Conservation (phyloP, 257 asterid genomes). For the Capsicum rhomboideum region DNA sequence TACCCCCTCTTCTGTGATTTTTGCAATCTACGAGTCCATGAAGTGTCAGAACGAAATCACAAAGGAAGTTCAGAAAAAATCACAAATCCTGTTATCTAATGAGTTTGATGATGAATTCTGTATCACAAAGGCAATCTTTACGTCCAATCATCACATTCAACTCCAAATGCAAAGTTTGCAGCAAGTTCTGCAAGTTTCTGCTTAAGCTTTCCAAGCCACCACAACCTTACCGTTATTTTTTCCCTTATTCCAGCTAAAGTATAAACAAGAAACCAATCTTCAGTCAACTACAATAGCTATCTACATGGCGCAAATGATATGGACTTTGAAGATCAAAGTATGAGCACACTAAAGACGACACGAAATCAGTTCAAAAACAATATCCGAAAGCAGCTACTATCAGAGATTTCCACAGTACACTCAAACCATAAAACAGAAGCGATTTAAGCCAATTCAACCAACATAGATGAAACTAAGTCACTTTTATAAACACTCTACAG, state of each 20-base stretch:
- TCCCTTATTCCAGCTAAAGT: neutral
- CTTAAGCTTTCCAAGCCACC: neutral
- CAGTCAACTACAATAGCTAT: too few species aligned
- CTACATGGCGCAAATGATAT: neutral
- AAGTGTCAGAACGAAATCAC: neutral
- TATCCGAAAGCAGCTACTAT: too few species aligned
- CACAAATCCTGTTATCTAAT: neutral
- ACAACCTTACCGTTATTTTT: neutral
- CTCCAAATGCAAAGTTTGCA: neutral
- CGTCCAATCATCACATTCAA: neutral
- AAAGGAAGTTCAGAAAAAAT: neutral
- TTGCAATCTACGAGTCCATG: conserved; percentile 59
- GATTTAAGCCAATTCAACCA: too few species aligned
- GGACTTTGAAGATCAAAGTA: neutral
- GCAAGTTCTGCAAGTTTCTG: neutral
- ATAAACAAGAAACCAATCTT: too few species aligned
- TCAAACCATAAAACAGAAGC: too few species aligned
- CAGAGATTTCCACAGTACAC: too few species aligned
- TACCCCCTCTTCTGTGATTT: conserved; percentile 27
- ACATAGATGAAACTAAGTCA: too few species aligned
- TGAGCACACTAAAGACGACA: neutral
- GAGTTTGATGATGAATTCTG: neutral
- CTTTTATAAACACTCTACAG: too few species aligned
- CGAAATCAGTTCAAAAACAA: too few species aligned
- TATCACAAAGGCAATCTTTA: neutral